phyloP scores from a whole-genome alignment of 176 grass and related monocot species.

The Aegilops sharonensis region DNA sequence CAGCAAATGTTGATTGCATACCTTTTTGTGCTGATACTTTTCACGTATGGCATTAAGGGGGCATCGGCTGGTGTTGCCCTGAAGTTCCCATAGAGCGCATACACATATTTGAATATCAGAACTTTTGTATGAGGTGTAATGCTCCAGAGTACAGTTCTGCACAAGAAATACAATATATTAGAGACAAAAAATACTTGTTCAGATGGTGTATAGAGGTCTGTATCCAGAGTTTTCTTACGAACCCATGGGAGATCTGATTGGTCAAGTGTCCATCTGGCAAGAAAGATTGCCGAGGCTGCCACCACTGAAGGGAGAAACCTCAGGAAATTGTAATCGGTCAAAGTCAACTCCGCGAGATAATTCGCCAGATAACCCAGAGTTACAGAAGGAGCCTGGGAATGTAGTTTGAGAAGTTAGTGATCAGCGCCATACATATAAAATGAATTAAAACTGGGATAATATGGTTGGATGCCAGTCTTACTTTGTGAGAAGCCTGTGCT shows the following conservation, averaged over 20 bases:
- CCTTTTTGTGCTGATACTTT: constrained; percentile 86
- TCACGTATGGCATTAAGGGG: constrained; percentile 65
- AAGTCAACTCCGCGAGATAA: constrained; percentile 82
- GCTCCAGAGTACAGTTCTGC: constrained; percentile 78
- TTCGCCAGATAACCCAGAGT: constrained; percentile 61
- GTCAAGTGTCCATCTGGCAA: constrained; percentile 87
- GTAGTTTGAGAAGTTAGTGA: constrained; percentile 18
- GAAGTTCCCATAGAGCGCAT: constrained; percentile 54
- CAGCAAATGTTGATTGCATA: constrained; percentile 22
- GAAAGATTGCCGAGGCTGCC: constrained; percentile 80
- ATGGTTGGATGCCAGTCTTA: constrained; percentile 41
- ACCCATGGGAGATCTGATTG: constrained; percentile 83
- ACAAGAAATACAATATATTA: constrained; percentile 9
- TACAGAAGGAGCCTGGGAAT: constrained; percentile 42
- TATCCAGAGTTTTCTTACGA: constrained; percentile 22
- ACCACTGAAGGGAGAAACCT: constrained; percentile 83
- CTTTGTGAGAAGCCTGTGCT: constrained; percentile 60
- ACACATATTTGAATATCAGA: constrained; percentile 56
- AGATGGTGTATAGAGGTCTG: background rate
- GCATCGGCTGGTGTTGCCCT: constrained; percentile 58
- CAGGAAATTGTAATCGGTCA: constrained; percentile 64
- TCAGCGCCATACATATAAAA: constrained; percentile 14
- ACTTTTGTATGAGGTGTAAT: constrained; percentile 78
- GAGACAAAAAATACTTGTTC: background rate
- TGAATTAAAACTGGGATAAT: constrained; percentile 17